Percentiles rank a stretch among this genome's conserved stretches.
Conservation (phyloP, 257 asterid species). For the Eustoma russellianum region DNA sequence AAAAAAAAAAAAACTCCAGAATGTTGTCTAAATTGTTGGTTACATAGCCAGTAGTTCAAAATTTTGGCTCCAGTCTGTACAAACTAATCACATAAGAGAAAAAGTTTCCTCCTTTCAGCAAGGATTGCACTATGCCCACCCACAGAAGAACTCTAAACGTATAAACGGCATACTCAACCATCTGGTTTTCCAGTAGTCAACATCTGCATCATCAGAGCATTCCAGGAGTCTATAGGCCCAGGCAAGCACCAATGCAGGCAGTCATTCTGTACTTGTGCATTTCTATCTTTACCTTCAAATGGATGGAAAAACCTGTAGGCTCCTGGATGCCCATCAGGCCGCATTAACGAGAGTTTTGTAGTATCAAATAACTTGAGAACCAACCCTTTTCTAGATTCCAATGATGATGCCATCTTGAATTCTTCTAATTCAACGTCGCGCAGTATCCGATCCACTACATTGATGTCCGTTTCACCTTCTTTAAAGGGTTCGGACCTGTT, state of each 20-base stretch:
- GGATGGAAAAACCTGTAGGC: conserved; percentile 62
- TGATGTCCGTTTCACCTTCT: conserved; percentile 31
- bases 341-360: conserved; percentile 37
- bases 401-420: conserved; percentile 22
- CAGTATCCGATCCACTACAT: conserved; percentile 27
- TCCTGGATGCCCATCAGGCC: conserved; percentile 89
- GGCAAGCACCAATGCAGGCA: conserved; percentile 98
- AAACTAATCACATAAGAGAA: neutral
- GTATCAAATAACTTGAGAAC: conserved; percentile 42
- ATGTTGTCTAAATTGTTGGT: neutral
- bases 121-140: too few relatives aligned
- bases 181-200: conserved; percentile 12
- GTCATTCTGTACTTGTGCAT: conserved; percentile 61
- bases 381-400: conserved; percentile 18
- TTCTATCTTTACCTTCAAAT: conserved; percentile 32
- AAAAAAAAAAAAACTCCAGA: too few relatives aligned
- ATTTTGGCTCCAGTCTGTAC: neutral
- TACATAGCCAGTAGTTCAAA: neutral
- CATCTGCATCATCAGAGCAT: conserved; percentile 70
- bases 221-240: conserved; percentile 95
- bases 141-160: too few relatives aligned
- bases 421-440: conserved; percentile 48
- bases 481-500: conserved; percentile 51
- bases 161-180: too few relatives aligned
- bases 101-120: neutral